Evolutionary conservation across 371 early-diverging fungal species (phyloP), one percentile per base, ranked within the genome.

Genomic region (Mortierella sp.): DNA sequence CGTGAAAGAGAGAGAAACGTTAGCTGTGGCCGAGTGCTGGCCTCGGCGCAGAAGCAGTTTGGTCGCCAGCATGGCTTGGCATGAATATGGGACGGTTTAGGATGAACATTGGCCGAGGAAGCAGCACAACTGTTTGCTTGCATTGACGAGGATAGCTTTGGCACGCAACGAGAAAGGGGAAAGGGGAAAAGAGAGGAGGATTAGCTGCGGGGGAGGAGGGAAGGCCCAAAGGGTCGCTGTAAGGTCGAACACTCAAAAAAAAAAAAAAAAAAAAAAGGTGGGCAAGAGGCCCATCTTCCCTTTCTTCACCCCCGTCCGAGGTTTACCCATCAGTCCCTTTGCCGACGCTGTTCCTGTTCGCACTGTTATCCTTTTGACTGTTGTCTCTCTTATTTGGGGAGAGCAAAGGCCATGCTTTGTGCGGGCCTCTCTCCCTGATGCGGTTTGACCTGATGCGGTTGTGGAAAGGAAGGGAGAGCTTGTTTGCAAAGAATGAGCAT

Each of bases 21-120:
- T 37, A 9, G 37, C 37, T 37, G 37, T 37, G 37, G 37, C 37
- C 37, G 37, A 9, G 37, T 9, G 37, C 37, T 37, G 37, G 37
- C 37, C 37, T 37, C 37, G 37, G 37, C 37, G 37, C 37, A 9
- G 5, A 37, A 37, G 37, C 37, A 9, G 37, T 60, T 68, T 51
- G 15, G 23, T 58, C 46, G 26, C 25, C n/a, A 23, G 37, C 26
- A 25, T 59, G 23, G 37, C 60, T 25, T 43, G 25, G 16, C 12
- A 16, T 14, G 11, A 9, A n/a, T 50, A 28, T 50, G 48, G 19
- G 26, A 50, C 11, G n/a, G 23, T n/a, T 23, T 18, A 21, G 53
- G 19, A 18, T 51, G 53, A 21, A 19, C 52, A 51, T n/a, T 56
- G 64, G 28, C 46, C 52, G 28, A 46, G 56, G 45, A 56, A 46